A percentile compares a stretch with the other conserved stretches of the same genome.
These are phyloP conservation scores for Blumeriella jaapii DNA, from an alignment of 2,329 filamentous ascomycete genomes.

Conservation along the genomic window DNA sequence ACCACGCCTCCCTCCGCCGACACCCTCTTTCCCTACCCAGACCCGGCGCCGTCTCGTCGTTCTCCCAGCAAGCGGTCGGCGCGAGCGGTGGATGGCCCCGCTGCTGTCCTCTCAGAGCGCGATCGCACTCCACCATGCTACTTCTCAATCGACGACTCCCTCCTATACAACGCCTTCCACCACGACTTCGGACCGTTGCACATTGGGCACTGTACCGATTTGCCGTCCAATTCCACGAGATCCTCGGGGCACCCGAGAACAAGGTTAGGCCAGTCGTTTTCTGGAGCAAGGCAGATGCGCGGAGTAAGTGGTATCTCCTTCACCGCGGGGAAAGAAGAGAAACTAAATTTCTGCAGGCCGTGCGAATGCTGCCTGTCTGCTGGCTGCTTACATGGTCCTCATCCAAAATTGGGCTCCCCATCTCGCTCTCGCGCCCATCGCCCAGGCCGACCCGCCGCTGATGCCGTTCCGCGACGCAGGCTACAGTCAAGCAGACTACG, in stretches of 20 bases:
- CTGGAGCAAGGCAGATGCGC: slow-evolving; percentile 85
- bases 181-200: slow-evolving; percentile 96
- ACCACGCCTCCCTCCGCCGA: slow-evolving; percentile 67
- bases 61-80: slow-evolving; percentile 70
- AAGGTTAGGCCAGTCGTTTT: slow-evolving; percentile 86
- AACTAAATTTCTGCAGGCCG: slow-evolving; percentile 46
- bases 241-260: slow-evolving; percentile 83
- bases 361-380: slow-evolving; percentile 85
- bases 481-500: slow-evolving; percentile 96
- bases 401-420: slow-evolving; percentile 98
- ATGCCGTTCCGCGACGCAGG: slow-evolving; percentile 99
- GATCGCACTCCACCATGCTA: slow-evolving; percentile 68
- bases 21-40: slow-evolving; percentile 77
- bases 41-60: slow-evolving; percentile 37
- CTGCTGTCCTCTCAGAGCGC: slow-evolving; percentile 33
- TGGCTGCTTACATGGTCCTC: slow-evolving; percentile 97
- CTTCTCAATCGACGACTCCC: slow-evolving; percentile 85
- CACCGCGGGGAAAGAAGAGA: neutral
- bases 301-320: slow-evolving; percentile 49
- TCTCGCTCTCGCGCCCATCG: slow-evolving; percentile 86
- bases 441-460: slow-evolving; percentile 89
- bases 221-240: slow-evolving; percentile 89
- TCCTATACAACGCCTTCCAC: slow-evolving; percentile 97
- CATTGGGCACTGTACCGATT: slow-evolving; percentile 96
- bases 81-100: slow-evolving; percentile 48